A percentile compares a stretch with the other conserved stretches of the same genome.
Conservation (phyloP, 768 basidiomycete genomes). For the Suillus lakei region DNA sequence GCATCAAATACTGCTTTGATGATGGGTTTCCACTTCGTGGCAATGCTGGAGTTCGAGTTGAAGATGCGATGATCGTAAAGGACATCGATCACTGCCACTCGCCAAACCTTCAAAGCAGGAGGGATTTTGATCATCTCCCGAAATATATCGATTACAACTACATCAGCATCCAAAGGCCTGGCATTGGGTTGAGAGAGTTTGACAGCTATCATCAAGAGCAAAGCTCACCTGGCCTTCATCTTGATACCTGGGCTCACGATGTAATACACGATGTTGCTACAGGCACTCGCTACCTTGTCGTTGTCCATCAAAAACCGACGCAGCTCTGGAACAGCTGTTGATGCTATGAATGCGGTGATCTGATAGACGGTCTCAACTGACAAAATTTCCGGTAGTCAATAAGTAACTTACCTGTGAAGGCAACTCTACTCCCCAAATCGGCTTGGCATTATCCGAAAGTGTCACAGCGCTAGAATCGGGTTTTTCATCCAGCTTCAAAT, state of each 20-base stretch:
- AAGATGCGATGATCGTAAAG: conserved; percentile 90
- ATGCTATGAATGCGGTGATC: conserved; percentile 76
- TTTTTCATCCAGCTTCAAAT: conserved; percentile 67
- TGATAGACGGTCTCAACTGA: conserved; percentile 35
- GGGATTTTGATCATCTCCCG: conserved; percentile 81
- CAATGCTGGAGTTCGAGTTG: conserved; percentile 63
- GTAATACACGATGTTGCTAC: conserved; percentile 84
- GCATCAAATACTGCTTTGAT: conserved; percentile 81
- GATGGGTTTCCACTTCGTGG: conserved; percentile 74
- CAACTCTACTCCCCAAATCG: conserved; percentile 32
- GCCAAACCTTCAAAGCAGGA: conserved; percentile 84
- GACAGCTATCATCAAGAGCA: not conserved
- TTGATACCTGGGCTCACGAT: conserved; percentile 83
- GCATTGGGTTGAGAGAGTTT: conserved; percentile 14
- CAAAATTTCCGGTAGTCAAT: not conserved
- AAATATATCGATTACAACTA: conserved; percentile 66
- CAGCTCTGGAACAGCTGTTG: conserved; percentile 70
- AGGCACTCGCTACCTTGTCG: conserved; percentile 80
- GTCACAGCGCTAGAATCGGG: conserved; percentile 48
- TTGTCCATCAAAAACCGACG: conserved; percentile 82
- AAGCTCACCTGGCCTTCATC: conserved; percentile 67
- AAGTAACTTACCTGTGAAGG: conserved; percentile 29
- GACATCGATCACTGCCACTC: conserved; percentile 75
- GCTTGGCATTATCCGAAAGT: conserved; percentile 36
- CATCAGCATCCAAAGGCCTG: conserved; percentile 82